A percentile compares a stretch with the other conserved stretches of the same genome.
These are phyloP conservation scores for Syzygium jambos DNA, from an alignment of 345 rosid species.

Conservation along the genomic window DNA sequence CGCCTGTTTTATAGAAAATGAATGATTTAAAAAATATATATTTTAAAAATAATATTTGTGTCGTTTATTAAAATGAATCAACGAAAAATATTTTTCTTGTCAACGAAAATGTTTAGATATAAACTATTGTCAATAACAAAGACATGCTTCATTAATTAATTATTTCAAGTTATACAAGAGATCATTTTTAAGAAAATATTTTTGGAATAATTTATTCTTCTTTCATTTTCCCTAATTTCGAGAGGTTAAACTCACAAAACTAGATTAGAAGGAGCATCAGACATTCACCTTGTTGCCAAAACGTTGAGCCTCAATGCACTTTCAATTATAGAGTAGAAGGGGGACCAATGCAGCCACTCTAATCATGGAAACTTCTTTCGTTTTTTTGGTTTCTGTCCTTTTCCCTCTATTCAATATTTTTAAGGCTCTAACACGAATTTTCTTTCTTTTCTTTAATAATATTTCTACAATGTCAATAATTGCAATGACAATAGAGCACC, in stretches of 20 bases:
- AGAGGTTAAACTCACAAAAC: not conserved
- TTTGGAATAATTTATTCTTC: not conserved
- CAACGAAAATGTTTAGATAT: too few relatives aligned
- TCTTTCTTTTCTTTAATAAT: not conserved
- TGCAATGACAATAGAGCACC: constrained; percentile 18
- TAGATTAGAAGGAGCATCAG: not conserved
- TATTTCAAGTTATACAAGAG: too few relatives aligned
- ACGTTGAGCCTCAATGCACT: not conserved
- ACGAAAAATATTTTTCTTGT: too few relatives aligned
- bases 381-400: too few relatives aligned
- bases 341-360: not conserved
- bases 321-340: not conserved
- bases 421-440: not conserved
- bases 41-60: too few relatives aligned
- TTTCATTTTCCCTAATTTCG: not conserved
- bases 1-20: too few relatives aligned
- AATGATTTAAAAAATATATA: too few relatives aligned
- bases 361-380: not conserved
- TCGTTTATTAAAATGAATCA: too few relatives aligned
- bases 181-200: too few relatives aligned
- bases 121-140: too few relatives aligned
- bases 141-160: too few relatives aligned
- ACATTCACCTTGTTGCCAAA: not conserved
- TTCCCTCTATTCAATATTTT: not conserved
- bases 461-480: constrained; percentile 25